Evolutionary conservation across 257 asterid genomes (phyloP), one percentile per base, ranked within the genome.

Genomic region (Cinchona pubescens): DNA sequence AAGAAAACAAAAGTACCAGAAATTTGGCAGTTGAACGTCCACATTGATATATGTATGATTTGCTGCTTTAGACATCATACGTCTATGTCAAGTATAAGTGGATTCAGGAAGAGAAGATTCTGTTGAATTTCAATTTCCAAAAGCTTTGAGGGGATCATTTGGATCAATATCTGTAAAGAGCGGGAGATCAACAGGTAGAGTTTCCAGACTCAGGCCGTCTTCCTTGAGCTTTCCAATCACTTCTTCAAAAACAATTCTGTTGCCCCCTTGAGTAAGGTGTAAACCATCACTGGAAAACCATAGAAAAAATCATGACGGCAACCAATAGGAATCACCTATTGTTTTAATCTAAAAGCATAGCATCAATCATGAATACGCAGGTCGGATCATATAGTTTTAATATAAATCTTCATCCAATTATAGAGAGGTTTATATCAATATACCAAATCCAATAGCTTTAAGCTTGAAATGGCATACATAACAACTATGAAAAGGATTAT

Each of bases 281-380:
- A 94, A 78, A 6, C 98, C 97, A 68, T 94, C 98, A 0, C 97
- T 93, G 89, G 82, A 61, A 69, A 79, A 43, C 43, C 11, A 61
- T 25, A 8, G 21, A 35, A 38, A 51, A 1, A 32, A 13, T 55
- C 66, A 71, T 3, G 13, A 32, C 4, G 61, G 9, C 29, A 23
- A 23, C 2, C 61, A 23, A 12, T 55, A 55, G 3, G 2, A 55
- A 55, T 55, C 30, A 55, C 30, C 61, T 55, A 6, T 23, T 7
- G 2, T 23, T 55, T 55, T 55, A 23, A 5, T 55, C 61, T 55
- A 55, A 55, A 21, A 55, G 30, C 1, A n/a, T 6, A n/a, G 13
- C n/a, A n/a, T n/a, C n/a, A n/a, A n/a, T 51, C 23, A 51, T 51
- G 59, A 51, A 51, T 19, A 19, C 27, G 7, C 3, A 5, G 25